phyloP scores from a whole-genome alignment of 2,329 filamentous ascomycete genomes.

The Pseudocercospora crystallina region DNA sequence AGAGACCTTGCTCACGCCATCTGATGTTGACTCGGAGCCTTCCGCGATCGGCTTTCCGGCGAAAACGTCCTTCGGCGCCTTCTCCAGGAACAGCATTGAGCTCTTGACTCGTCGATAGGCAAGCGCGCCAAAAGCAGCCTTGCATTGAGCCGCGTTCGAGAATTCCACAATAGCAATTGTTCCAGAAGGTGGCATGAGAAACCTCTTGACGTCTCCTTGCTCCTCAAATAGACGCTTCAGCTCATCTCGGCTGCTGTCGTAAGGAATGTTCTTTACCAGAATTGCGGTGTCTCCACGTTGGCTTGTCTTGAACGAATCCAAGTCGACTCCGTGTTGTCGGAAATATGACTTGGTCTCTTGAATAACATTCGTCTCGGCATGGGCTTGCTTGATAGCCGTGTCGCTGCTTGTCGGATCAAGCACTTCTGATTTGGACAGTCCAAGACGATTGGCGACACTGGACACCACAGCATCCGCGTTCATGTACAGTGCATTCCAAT shows the following conservation, averaged over 20 bases:
- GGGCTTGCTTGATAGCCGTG: constrained; percentile 91
- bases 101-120: constrained; percentile 90
- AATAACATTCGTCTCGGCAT: constrained; percentile 93
- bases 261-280: constrained; percentile 91
- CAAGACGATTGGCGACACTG: constrained; percentile 80
- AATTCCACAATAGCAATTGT: constrained; percentile 95
- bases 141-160: constrained; percentile 72
- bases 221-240: constrained; percentile 79
- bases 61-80: constrained; percentile 84
- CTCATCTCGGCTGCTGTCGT: constrained; percentile 76
- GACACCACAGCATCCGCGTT: constrained; percentile 89
- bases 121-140: constrained; percentile 77
- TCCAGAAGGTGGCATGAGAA: constrained; percentile 88
- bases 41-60: constrained; percentile 29
- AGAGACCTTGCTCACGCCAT: constrained; percentile 58
- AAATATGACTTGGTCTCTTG: constrained; percentile 96
- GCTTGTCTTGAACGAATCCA: constrained; percentile 84
- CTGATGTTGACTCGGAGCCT: constrained; percentile 28
- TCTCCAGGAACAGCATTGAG: constrained; percentile 88
- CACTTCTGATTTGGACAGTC: constrained; percentile 85
- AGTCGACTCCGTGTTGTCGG: constrained; percentile 78
- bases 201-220: constrained; percentile 74
- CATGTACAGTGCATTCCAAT: constrained; percentile 99
- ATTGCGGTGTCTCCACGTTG: constrained; percentile 84
- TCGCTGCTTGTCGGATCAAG: constrained; percentile 95